Conservation (phyloP, 257 asterid genomes). For the Solanum etuberosum region DNA sequence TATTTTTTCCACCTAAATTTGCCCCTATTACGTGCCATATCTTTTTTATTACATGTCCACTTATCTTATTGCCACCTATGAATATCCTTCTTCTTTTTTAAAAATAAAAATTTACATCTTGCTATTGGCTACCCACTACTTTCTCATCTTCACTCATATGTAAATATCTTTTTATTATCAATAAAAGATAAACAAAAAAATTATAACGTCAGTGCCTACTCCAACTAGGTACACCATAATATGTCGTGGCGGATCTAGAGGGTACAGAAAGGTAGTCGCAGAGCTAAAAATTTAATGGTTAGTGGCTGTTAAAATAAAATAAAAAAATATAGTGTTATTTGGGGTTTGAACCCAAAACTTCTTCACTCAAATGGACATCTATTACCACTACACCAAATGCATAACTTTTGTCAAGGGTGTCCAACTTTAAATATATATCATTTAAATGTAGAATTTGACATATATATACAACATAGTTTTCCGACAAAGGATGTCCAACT, state of each 20-base stretch:
- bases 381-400: no score
- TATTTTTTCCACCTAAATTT: neutral
- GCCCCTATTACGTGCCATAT: neutral
- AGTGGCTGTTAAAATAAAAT: no score
- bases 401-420: no score
- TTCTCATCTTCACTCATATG: neutral
- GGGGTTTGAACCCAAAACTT: no score
- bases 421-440: no score
- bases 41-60: constrained; percentile 17
- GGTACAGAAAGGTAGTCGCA: accelerated
- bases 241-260: neutral
- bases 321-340: no score
- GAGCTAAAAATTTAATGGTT: no score
- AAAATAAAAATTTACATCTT: neutral
- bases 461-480: no score
- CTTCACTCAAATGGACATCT: no score
- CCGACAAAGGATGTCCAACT: no score
- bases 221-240: neutral
- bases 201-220: constrained; percentile 13
- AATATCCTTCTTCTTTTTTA: neutral
- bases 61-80: constrained; percentile 5
- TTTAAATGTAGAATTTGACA: no score
- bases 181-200: neutral
- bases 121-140: constrained; percentile 25
- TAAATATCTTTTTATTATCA: constrained; percentile 20